Evolutionary conservation across 2,329 filamentous ascomycete species (phyloP).

Genomic region (Aspergillus sp.): DNA sequence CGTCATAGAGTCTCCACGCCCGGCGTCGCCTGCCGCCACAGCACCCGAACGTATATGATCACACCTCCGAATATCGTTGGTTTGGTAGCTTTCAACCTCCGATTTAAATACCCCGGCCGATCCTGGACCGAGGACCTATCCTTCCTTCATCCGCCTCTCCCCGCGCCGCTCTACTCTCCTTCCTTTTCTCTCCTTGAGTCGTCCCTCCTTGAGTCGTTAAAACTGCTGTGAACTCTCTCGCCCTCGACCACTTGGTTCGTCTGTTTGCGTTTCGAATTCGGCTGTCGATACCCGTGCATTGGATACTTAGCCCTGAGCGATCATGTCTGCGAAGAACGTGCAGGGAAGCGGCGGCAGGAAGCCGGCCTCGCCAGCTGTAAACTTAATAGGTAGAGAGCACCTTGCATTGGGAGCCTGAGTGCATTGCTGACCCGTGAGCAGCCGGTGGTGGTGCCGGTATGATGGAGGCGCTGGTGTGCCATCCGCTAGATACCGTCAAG

Average conservation of each 20-base stretch:
- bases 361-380: slow-evolving; percentile 76
- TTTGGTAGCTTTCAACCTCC: slow-evolving; percentile 5
- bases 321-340: slow-evolving; percentile 52
- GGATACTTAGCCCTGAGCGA: no score
- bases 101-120: slow-evolving; percentile 8
- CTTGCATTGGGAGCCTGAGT: slow-evolving; percentile 1
- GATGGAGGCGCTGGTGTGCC: slow-evolving; percentile 97
- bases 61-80: slow-evolving; percentile 12
- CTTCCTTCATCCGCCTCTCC: slow-evolving; percentile 22
- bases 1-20: slow-evolving; percentile 21
- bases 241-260: not conserved
- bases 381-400: slow-evolving; percentile 65
- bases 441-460: slow-evolving; percentile 95
- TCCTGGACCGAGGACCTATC: slow-evolving; percentile 11
- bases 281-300: no score
- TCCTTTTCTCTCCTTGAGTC: slow-evolving; percentile 1
- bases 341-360: slow-evolving; percentile 56
- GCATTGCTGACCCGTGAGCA: slow-evolving; percentile 32
- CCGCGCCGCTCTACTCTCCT: slow-evolving; percentile 15
- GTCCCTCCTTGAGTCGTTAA: slow-evolving; percentile 1
- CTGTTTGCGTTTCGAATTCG: no score
- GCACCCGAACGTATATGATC: slow-evolving; percentile 13
- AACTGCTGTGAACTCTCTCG: not conserved
- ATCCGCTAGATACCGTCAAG: slow-evolving; percentile 98
- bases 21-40: slow-evolving; percentile 12